Evolutionary conservation across 2,329 filamentous ascomycete species (phyloP).

Genomic region (Alternaria panax): DNA sequence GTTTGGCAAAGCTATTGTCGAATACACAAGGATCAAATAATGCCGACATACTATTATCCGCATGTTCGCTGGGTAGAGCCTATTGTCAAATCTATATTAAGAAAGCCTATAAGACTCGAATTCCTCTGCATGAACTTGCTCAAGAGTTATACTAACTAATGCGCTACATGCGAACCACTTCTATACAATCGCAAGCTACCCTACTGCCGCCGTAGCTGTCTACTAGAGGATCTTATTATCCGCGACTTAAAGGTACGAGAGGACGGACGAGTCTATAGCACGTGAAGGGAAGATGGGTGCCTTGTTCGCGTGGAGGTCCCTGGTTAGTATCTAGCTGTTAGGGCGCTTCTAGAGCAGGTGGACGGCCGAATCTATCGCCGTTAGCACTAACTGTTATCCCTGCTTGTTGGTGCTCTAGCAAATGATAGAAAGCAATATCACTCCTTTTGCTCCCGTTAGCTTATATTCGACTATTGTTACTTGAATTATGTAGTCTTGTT

Average conservation of each 20-base stretch:
- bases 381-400: background rate
- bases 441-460: background rate
- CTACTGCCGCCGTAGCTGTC: background rate
- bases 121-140: background rate
- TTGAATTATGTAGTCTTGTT: background rate
- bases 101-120: constrained; percentile 2
- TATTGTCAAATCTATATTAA: background rate
- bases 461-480: background rate
- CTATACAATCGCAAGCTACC: background rate
- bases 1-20: background rate
- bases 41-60: background rate
- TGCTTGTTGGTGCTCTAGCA: background rate
- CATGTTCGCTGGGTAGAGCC: background rate
- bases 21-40: background rate
- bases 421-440: background rate
- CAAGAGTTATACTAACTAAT: background rate
- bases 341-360: background rate
- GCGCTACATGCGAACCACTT: background rate
- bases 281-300: background rate
- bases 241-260: background rate
- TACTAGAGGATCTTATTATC: background rate
- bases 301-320: background rate
- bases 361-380: background rate
- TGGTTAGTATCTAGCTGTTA: background rate
- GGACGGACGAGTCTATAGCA: background rate